phyloP scores from a whole-genome alignment of 805 yeast species.

The Cyberlindnera suaveolens region DNA sequence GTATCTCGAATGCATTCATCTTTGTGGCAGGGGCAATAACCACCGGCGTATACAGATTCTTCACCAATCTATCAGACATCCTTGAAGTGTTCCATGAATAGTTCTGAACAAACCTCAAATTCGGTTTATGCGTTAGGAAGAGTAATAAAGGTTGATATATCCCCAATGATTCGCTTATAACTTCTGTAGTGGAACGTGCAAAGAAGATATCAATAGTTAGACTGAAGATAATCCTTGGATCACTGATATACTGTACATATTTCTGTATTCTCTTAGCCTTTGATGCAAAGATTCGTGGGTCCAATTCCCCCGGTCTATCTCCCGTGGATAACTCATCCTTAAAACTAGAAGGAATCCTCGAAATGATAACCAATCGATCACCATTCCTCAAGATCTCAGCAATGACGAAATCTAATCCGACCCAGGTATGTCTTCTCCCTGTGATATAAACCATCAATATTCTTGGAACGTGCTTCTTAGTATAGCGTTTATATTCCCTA shows the following conservation, averaged over 20 bases:
- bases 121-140: slow-evolving; percentile 49
- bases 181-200: slow-evolving; percentile 45
- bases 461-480: slow-evolving; percentile 24
- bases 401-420: slow-evolving; percentile 66
- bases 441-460: slow-evolving; percentile 57
- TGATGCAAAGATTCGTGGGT: neutral
- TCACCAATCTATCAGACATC: slow-evolving; percentile 58
- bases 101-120: slow-evolving; percentile 33
- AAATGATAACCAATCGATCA: slow-evolving; percentile 58
- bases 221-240: slow-evolving; percentile 32
- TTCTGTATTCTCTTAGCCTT: slow-evolving; percentile 16
- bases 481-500: neutral
- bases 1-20: slow-evolving; percentile 44
- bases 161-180: slow-evolving; percentile 52
- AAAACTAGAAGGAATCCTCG: slow-evolving; percentile 35
- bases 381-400: slow-evolving; percentile 51
- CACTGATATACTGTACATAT: slow-evolving; percentile 32
- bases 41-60: slow-evolving; percentile 60
- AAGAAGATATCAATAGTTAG: slow-evolving; percentile 56
- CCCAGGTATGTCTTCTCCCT: slow-evolving; percentile 79
- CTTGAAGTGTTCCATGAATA: slow-evolving; percentile 57
- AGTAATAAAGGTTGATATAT: slow-evolving; percentile 58
- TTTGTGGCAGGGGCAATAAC: slow-evolving; percentile 59
- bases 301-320: neutral
- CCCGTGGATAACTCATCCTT: slow-evolving; percentile 2